These are phyloP conservation scores for Blastobotrys raffinosifermentans DNA, from an alignment of 1,139 yeast genomes.

Conservation along the genomic window DNA sequence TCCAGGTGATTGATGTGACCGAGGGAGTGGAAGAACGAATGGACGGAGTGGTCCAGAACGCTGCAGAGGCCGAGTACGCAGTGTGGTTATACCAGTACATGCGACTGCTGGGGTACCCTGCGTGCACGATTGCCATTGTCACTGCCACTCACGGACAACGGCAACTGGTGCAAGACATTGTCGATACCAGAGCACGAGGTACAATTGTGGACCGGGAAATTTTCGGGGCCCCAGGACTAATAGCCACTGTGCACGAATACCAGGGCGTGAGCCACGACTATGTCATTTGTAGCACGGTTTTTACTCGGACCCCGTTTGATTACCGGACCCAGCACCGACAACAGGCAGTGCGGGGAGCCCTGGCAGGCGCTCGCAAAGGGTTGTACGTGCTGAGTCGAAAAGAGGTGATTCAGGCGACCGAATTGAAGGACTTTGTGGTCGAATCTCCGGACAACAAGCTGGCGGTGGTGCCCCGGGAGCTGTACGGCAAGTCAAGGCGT, in stretches of 20 bases:
- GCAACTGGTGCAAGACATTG: conserved; percentile 27
- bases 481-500: conserved; percentile 25
- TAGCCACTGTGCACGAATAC: conserved; percentile 27
- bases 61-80: conserved; percentile 52
- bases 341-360: conserved; percentile 1
- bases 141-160: conserved; percentile 40
- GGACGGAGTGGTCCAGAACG: conserved; percentile 34
- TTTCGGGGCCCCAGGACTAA: conserved; percentile 10
- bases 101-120: conserved; percentile 43
- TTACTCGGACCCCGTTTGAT: conserved; percentile 10
- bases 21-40: conserved; percentile 14
- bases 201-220: conserved; percentile 11
- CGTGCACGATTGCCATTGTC: conserved; percentile 38
- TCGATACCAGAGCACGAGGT: conserved; percentile 24
- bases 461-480: conserved; percentile 32
- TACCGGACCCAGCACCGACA: conserved; percentile 2
- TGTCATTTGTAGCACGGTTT: conserved; percentile 32
- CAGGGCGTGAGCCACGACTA: conserved; percentile 30
- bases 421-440: conserved; percentile 12
- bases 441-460: conserved; percentile 22
- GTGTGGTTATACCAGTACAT: conserved; percentile 46
- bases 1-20: conserved; percentile 41
- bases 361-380: conserved; percentile 21
- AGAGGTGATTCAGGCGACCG: conserved; percentile 17
- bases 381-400: conserved; percentile 33